Conservation (phyloP, 2,329 filamentous ascomycete genomes). For the Orbilia ellipsospora region DNA sequence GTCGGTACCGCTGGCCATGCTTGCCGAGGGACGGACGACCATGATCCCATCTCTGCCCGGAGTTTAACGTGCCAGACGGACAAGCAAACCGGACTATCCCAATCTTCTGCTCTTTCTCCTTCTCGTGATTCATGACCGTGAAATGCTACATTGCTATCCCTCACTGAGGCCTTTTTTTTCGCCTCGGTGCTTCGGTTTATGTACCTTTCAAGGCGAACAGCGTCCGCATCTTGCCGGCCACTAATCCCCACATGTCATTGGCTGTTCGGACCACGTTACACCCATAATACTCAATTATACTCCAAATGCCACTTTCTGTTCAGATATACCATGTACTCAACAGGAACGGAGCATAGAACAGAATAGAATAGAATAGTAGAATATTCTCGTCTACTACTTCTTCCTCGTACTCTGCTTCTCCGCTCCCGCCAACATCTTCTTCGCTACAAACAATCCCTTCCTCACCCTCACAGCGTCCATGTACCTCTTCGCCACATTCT, state of each 20-base stretch:
- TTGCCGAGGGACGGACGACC: constrained; percentile 14
- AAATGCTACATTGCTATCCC: no score
- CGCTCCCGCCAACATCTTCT: constrained; percentile 80
- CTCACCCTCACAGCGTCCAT: constrained; percentile 87
- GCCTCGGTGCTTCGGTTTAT: no score
- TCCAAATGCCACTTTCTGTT: background rate
- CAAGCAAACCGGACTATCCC: no score
- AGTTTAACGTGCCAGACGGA: no score
- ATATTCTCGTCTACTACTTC: constrained; percentile 65
- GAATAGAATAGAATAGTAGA: background rate
- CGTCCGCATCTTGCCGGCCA: constrained; percentile 34
- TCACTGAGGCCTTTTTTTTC: no score
- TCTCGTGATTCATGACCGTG: no score
- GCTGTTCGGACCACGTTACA: constrained; percentile 24
- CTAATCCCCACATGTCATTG: constrained; percentile 24
- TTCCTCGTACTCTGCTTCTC: constrained; percentile 89
- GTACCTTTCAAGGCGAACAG: background rate
- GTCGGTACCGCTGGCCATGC: constrained; percentile 41
- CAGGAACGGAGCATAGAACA: no score
- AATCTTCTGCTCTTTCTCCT: no score
- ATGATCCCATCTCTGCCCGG: background rate
- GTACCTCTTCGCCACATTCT: constrained; percentile 96
- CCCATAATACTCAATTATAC: constrained; percentile 11
- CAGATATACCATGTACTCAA: background rate
- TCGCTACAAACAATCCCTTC: constrained; percentile 87